phyloP scores from a whole-genome alignment of 352 stramenopile genomes.

The Pythium aquatile region DNA sequence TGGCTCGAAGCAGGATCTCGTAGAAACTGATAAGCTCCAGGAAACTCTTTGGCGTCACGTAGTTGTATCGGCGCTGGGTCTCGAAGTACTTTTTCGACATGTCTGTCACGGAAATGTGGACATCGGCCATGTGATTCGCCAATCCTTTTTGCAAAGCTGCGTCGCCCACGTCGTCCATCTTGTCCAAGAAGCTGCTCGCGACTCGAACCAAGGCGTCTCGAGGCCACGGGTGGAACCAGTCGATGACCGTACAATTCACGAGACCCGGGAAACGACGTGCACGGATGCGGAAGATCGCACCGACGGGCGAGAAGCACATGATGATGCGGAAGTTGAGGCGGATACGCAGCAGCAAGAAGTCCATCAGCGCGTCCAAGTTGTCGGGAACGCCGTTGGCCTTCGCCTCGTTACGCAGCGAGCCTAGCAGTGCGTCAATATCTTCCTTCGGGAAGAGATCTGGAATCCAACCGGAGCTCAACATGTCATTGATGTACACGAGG shows the following conservation, averaged over 20 bases:
- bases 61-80: conserved; percentile 96
- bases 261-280: conserved; percentile 95
- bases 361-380: conserved; percentile 92
- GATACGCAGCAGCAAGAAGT: conserved; percentile 95
- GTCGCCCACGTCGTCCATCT: conserved; percentile 92
- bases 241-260: conserved; percentile 97
- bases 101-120: conserved; percentile 96
- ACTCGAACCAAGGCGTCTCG: conserved; percentile 96
- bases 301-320: conserved; percentile 97
- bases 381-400: conserved; percentile 95
- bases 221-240: conserved; percentile 98
- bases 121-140: conserved; percentile 96
- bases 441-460: conserved; percentile 97
- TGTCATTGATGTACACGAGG: conserved; percentile 98
- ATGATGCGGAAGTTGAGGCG: conserved; percentile 95
- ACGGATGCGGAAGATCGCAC: conserved; percentile 95
- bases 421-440: conserved; percentile 93
- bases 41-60: conserved; percentile 98
- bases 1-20: conserved; percentile 95
- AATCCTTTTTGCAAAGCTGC: conserved; percentile 86
- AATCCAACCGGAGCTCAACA: conserved; percentile 93
- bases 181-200: conserved; percentile 94
- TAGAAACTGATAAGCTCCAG: conserved; percentile 98
- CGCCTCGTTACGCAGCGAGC: conserved; percentile 91
- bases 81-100: conserved; percentile 95